phyloP scores from a whole-genome alignment of 768 basidiomycete species.

The Filobasidium floriforme region DNA sequence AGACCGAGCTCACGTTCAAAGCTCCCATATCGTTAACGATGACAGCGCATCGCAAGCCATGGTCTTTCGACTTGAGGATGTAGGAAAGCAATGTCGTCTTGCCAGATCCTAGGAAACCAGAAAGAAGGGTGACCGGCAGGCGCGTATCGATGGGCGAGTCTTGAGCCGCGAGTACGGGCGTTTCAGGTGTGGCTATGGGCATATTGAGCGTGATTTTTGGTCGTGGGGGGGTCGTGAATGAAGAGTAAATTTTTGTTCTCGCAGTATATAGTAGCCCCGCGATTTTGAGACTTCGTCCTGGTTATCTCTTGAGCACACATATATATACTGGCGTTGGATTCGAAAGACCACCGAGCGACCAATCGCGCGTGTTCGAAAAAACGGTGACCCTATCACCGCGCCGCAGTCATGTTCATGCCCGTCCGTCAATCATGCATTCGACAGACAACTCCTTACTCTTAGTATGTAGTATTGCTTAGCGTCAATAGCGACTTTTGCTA shows the following conservation, averaged over 20 bases:
- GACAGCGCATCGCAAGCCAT: conserved; percentile 35
- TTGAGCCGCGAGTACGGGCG: neutral
- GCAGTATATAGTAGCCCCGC: no score
- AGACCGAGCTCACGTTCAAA: conserved; percentile 35
- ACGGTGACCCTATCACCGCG: no score
- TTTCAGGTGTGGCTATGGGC: neutral
- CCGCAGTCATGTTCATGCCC: no score
- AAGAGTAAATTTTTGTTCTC: neutral
- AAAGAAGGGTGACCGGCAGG: conserved; percentile 84
- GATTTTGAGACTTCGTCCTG: no score
- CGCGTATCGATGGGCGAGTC: neutral
- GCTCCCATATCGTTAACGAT: conserved; percentile 45
- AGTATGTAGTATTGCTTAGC: no score
- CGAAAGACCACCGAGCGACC: no score
- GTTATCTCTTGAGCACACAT: no score
- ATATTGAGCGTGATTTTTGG: neutral
- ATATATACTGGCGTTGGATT: no score
- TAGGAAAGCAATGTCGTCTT: conserved; percentile 65
- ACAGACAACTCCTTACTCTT: no score
- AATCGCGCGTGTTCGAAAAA: no score
- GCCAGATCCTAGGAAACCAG: conserved; percentile 82
- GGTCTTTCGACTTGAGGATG: conserved; percentile 21
- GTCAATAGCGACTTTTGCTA: no score
- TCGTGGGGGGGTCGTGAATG: neutral
- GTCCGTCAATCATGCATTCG: no score